Evolutionary conservation across 1,139 yeast species (phyloP).

Genomic region (Nakaseomyces kungkrabaensis): DNA sequence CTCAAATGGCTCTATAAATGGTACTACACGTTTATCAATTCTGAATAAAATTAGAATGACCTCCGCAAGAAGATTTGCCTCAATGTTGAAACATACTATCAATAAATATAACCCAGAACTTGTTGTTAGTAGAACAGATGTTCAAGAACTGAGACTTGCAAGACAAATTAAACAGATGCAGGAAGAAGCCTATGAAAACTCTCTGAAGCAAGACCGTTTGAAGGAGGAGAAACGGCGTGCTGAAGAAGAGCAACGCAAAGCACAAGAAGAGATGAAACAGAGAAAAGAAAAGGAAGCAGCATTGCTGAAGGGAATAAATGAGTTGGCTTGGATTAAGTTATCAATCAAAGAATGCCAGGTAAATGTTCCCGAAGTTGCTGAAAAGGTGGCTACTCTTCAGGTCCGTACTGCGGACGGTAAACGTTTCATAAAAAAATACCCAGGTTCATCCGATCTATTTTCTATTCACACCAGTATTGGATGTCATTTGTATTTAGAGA

Average conservation of each 20-base stretch:
- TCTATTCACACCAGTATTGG: slow-evolving; percentile 63
- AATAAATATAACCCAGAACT: slow-evolving; percentile 31
- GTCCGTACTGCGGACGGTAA: slow-evolving; percentile 52
- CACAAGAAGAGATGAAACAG: slow-evolving; percentile 10
- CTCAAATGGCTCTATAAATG: slow-evolving; percentile 24
- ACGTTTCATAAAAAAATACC: slow-evolving; percentile 48
- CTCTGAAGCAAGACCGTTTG: slow-evolving; percentile 28
- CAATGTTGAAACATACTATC: slow-evolving; percentile 22
- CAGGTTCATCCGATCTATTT: slow-evolving; percentile 38
- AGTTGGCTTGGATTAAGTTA: slow-evolving; percentile 18
- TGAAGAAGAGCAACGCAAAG: slow-evolving; percentile 7
- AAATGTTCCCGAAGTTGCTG: not conserved
- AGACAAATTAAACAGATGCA: slow-evolving; percentile 32
- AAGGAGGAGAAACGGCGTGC: slow-evolving; percentile 19
- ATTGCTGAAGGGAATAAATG: slow-evolving; percentile 7
- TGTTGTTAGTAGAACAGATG: slow-evolving; percentile 29
- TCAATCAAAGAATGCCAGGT: slow-evolving; percentile 6
- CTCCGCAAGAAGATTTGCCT: slow-evolving; percentile 23
- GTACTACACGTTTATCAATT: slow-evolving; percentile 28
- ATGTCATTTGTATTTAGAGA: slow-evolving; percentile 24
- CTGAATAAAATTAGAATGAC: slow-evolving; percentile 25
- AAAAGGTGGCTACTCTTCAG: slow-evolving; percentile 28
- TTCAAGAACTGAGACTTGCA: slow-evolving; percentile 29
- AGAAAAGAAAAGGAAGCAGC: slow-evolving; percentile 5
- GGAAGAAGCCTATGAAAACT: slow-evolving; percentile 32